phyloP scores from a whole-genome alignment of 805 yeast species.

The Myxozyma udenii region DNA sequence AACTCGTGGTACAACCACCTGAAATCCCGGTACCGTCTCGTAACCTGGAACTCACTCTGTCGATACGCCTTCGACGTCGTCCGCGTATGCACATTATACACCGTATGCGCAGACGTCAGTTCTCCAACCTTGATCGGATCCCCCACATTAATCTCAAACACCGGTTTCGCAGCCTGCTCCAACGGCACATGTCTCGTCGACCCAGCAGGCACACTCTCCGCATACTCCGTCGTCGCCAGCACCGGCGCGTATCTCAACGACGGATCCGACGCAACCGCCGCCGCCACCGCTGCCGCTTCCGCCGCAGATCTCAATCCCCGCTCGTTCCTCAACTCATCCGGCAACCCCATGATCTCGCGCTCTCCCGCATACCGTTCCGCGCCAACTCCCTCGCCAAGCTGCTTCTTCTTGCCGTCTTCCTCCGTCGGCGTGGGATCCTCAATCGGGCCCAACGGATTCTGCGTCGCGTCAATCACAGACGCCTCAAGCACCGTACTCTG shows the following conservation, averaged over 20 bases:
- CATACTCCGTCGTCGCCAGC: conserved; percentile 5
- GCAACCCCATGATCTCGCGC: conserved; percentile 5
- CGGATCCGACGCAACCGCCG: conserved; percentile 24
- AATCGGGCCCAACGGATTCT: conserved; percentile 26
- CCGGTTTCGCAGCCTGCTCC: conserved; percentile 26
- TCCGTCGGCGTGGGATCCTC: conserved; percentile 5
- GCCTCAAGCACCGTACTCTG: background rate
- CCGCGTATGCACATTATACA: conserved; percentile 69
- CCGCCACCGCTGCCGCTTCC: conserved; percentile 26
- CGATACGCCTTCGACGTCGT: conserved; percentile 46
- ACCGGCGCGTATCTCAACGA: conserved; percentile 10
- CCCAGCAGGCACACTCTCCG: conserved; percentile 6
- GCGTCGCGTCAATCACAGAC: conserved; percentile 12
- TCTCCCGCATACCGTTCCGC: conserved; percentile 45
- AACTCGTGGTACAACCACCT: conserved; percentile 91
- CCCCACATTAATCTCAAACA: conserved; percentile 68
- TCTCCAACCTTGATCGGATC: conserved; percentile 94
- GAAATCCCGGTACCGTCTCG: conserved; percentile 87
- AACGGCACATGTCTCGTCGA: conserved; percentile 11
- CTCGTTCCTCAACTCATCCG: conserved; percentile 15
- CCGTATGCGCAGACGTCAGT: conserved; percentile 81
- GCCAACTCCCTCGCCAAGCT: conserved; percentile 63
- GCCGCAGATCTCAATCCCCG: conserved; percentile 20
- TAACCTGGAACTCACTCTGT: conserved; percentile 53
- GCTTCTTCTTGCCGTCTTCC: conserved; percentile 46